Conservation (phyloP, 805 yeast genomes). For the Starmera amethionina region DNA sequence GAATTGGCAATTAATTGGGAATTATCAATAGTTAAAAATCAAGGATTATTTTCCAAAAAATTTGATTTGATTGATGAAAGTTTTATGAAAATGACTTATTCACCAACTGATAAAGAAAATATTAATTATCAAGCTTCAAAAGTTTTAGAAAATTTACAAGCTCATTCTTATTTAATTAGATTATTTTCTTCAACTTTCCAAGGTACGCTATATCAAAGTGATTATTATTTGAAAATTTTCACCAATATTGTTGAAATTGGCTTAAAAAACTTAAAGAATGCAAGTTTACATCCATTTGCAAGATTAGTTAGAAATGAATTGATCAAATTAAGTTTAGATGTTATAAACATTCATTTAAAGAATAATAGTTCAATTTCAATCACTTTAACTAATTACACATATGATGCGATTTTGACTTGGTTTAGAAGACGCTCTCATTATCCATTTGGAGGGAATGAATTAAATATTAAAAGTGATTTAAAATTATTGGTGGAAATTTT, state of each 20-base stretch:
- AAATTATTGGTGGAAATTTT: slow-evolving; percentile 43
- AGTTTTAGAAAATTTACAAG: slow-evolving; percentile 42
- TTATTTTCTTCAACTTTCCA: slow-evolving; percentile 71
- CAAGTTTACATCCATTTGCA: slow-evolving; percentile 78
- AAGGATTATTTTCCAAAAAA: slow-evolving; percentile 55
- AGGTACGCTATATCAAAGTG: slow-evolving; percentile 65
- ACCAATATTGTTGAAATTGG: slow-evolving; percentile 52
- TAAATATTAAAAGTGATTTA: slow-evolving; percentile 63
- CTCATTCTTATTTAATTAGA: slow-evolving; percentile 60
- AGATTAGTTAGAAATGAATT: slow-evolving; percentile 68
- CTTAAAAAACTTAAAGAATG: slow-evolving; percentile 37
- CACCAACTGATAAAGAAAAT: slow-evolving; percentile 65
- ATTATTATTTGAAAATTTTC: slow-evolving; percentile 58
- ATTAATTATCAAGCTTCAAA: slow-evolving; percentile 41
- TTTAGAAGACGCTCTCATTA: slow-evolving; percentile 50
- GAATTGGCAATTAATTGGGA: slow-evolving; percentile 69
- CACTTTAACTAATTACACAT: slow-evolving; percentile 34
- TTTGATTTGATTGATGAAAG: slow-evolving; percentile 52
- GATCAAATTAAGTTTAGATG: slow-evolving; percentile 54
- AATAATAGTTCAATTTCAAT: slow-evolving; percentile 35
- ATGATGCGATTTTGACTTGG: slow-evolving; percentile 73
- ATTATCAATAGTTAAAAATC: slow-evolving; percentile 41
- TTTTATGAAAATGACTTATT: slow-evolving; percentile 72
- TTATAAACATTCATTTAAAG: slow-evolving; percentile 45
- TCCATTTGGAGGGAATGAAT: slow-evolving; percentile 79